Evolutionary conservation across 2,329 filamentous ascomycete species (phyloP), one percentile per base, ranked within the genome.

Genomic region (Blastomyces percursus): DNA sequence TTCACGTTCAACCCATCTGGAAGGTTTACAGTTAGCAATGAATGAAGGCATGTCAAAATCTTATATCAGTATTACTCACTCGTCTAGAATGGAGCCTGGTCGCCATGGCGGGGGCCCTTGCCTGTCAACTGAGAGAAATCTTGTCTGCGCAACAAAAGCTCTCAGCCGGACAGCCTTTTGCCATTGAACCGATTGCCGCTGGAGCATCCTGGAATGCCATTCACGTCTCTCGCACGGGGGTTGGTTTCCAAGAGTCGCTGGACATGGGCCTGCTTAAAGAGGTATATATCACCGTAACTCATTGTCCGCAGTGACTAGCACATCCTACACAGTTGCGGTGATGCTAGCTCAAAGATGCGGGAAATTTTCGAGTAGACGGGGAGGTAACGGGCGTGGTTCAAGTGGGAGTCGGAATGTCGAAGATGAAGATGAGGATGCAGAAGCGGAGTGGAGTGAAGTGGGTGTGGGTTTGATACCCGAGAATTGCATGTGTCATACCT

Each of bases 1-100:
- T 73, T 96, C 91, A 71, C 88, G 90, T 66, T 89, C 87, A 60
- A 96, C 93, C 91, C 92, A 97, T 81, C 91, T 96, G 69, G 27
- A 61, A 52, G 14, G 54, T 16, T 32, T 21, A 24, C 16, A 42
- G 21, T 51, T 24, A 51, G 48, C 24, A 27, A 51, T 9, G 5
- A 24, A 46, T 16, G n/a, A 14, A 14, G 7, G 5, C 9, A 21
- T n/a, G 0, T n/a, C 52, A 52, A 12, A 38, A 35, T 60, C 32
- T 5, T n/a, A 9, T 14, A 51, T 40, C 9, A 44, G 2, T n/a
- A 44, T 66, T 64, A 64, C 77, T 68, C 79, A 84, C 82, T 86
- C 82, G 73, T 86, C 84, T 60, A 86, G 76, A 44, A 82, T 79
- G 24, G 80, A 80, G 48, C 81, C 81, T 55, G 83, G 82, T 59